Percentiles rank a stretch among this genome's conserved stretches.
phyloP scores from a whole-genome alignment of 1,139 yeast species.

The Candida albicans region DNA sequence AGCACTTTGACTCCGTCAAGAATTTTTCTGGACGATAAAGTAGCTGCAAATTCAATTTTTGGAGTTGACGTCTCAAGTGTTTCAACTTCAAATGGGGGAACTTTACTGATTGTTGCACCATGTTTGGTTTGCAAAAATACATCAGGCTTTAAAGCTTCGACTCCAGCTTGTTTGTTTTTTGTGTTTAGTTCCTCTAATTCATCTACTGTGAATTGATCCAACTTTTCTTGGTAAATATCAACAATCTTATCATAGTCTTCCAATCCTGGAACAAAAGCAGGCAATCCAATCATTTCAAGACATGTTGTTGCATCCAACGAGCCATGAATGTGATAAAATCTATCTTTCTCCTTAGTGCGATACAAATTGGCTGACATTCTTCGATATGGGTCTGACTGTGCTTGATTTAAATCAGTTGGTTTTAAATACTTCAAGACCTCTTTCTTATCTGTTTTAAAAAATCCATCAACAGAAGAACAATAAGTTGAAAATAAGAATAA shows the following conservation, averaged over 20 bases:
- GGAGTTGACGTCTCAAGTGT: constrained; percentile 23
- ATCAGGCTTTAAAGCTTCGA: constrained; percentile 25
- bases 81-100: constrained; percentile 24
- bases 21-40: constrained; percentile 16
- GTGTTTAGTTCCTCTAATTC: constrained; percentile 22
- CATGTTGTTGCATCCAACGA: constrained; percentile 31
- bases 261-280: constrained; percentile 21
- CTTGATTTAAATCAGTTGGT: constrained; percentile 27
- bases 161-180: constrained; percentile 28
- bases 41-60: constrained; percentile 22
- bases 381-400: constrained; percentile 29
- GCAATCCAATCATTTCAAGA: constrained; percentile 33
- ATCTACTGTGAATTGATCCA: constrained; percentile 20
- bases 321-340: constrained; percentile 33
- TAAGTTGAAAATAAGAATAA: constrained; percentile 28
- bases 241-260: constrained; percentile 25
- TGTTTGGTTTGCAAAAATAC: constrained; percentile 28
- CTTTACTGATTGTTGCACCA: constrained; percentile 21
- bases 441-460: constrained; percentile 24
- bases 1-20: constrained; percentile 30
- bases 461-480: constrained; percentile 27
- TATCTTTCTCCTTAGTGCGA: constrained; percentile 26
- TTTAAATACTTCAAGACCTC: constrained; percentile 20
- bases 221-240: constrained; percentile 20
- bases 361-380: constrained; percentile 33